Percentiles rank a stretch among this genome's conserved stretches.
phyloP scores from a whole-genome alignment of 2,329 filamentous ascomycete genomes.

The Albophoma yamanashiensis region DNA sequence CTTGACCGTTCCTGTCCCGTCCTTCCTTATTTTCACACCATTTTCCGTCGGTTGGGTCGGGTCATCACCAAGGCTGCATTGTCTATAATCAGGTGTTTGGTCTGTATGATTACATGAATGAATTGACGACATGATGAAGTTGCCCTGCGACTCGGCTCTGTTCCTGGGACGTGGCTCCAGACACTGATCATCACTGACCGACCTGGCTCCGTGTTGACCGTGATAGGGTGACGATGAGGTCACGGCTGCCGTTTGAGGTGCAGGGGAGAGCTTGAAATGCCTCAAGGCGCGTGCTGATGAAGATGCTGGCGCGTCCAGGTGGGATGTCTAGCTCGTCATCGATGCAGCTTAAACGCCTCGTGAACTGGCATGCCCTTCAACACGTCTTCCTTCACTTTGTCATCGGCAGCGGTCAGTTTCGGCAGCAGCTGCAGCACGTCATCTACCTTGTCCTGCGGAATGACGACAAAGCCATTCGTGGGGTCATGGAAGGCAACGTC shows the following conservation, averaged over 20 bases:
- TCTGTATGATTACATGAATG: constrained; percentile 25
- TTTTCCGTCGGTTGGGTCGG: constrained; percentile 2
- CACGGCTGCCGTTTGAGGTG: no score
- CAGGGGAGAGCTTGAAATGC: no score
- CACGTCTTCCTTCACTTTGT: constrained; percentile 56
- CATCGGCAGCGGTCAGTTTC: constrained; percentile 37
- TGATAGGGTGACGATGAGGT: neutral
- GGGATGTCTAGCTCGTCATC: constrained; percentile 9
- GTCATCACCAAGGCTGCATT: constrained; percentile 10
- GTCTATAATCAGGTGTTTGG: constrained; percentile 12
- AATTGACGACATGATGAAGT: constrained; percentile 23
- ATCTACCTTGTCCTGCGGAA: constrained; percentile 49
- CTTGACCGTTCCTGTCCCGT: neutral
- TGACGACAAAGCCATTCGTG: constrained; percentile 57
- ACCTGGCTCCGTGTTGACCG: neutral
- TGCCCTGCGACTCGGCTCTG: neutral
- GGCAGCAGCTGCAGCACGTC: constrained; percentile 52
- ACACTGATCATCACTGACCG: neutral
- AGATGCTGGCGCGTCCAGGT: neutral
- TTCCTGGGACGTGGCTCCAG: neutral
- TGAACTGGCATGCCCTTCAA: constrained; percentile 47
- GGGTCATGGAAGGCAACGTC: constrained; percentile 63
- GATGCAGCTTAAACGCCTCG: constrained; percentile 54
- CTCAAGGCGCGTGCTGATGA: neutral
- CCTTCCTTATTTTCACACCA: constrained; percentile 3